phyloP scores from a whole-genome alignment of 1,284 basidiomycete genomes.

The Farysia itapuensis region DNA sequence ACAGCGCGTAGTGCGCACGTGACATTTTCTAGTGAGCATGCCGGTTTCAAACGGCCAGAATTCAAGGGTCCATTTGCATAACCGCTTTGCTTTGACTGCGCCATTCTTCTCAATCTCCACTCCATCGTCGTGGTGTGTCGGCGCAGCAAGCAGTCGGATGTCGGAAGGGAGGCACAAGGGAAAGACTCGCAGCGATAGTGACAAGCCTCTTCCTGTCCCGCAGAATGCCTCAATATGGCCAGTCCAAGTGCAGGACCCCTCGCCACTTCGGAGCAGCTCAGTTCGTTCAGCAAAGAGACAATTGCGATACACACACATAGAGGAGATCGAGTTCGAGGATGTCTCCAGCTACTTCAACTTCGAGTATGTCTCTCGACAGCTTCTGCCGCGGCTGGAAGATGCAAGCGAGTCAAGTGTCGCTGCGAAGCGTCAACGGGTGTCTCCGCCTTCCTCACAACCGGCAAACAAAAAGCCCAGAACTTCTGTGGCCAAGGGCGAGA shows the following conservation, averaged over 20 bases:
- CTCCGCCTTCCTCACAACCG: not conserved
- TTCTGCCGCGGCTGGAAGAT: not conserved
- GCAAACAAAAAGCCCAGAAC: constrained; percentile 1
- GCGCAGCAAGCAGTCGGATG: too few relatives aligned
- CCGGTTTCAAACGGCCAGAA: too few relatives aligned
- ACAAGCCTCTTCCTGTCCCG: too few relatives aligned
- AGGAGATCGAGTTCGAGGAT: constrained; percentile 27
- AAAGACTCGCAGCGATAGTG: too few relatives aligned
- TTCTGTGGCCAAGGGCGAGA: not conserved
- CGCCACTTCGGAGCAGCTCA: not conserved
- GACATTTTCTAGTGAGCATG: too few relatives aligned
- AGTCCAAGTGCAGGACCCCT: not conserved
- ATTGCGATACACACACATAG: constrained; percentile 5
- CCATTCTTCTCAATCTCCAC: too few relatives aligned
- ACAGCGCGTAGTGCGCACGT: too few relatives aligned
- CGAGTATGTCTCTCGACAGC: not conserved
- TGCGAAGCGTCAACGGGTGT: not conserved
- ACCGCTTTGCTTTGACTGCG: too few relatives aligned
- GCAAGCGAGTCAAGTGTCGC: not conserved
- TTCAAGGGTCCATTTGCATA: too few relatives aligned
- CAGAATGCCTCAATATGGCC: not conserved
- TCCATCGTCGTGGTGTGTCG: too few relatives aligned
- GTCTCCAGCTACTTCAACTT: constrained; percentile 26
- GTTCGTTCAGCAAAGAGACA: not conserved
- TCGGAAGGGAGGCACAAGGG: too few relatives aligned